phyloP scores from a whole-genome alignment of 2,329 filamentous ascomycete species.

The Pleoardoris graminearum region DNA sequence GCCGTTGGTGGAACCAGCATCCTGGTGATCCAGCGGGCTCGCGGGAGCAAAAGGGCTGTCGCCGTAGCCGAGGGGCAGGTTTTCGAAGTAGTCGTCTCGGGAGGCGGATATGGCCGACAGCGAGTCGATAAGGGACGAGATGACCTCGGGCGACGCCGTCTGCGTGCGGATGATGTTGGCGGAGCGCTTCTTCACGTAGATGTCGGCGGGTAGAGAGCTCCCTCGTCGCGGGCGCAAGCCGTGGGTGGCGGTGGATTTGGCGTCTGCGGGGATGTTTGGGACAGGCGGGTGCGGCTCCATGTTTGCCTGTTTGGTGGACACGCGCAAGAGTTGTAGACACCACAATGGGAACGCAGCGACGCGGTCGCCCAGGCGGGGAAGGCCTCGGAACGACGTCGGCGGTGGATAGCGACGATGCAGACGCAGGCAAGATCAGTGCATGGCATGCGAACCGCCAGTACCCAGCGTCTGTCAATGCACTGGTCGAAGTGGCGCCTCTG shows the following conservation, averaged over 20 bases:
- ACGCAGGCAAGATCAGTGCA: constrained; percentile 12
- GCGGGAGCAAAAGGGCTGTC: constrained; percentile 37
- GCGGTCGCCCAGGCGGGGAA: constrained; percentile 5
- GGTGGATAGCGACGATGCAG: constrained; percentile 1
- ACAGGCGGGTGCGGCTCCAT: constrained; percentile 27
- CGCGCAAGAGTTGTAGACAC: background rate
- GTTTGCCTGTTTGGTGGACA: constrained; percentile 18
- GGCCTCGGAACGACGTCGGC: background rate
- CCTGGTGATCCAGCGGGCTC: constrained; percentile 25
- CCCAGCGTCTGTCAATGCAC: background rate
- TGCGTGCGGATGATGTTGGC: constrained; percentile 44
- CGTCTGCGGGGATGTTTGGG: constrained; percentile 21
- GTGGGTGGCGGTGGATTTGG: constrained; percentile 20
- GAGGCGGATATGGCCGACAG: constrained; percentile 65
- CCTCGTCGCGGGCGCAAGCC: constrained; percentile 33
- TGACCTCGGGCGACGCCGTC: constrained; percentile 67
- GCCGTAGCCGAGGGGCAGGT: constrained; percentile 40
- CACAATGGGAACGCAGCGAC: background rate
- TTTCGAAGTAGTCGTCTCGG: constrained; percentile 71
- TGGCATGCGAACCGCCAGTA: too few species aligned
- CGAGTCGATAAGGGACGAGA: constrained; percentile 65
- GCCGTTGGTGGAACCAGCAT: constrained; percentile 72
- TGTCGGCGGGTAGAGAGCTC: constrained; percentile 26
- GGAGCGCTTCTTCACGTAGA: constrained; percentile 31
- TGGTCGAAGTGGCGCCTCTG: background rate